Base-by-base conservation (phyloP, 2,329 filamentous ascomycete genomes). In the Calonectria naviculata region DNA sequence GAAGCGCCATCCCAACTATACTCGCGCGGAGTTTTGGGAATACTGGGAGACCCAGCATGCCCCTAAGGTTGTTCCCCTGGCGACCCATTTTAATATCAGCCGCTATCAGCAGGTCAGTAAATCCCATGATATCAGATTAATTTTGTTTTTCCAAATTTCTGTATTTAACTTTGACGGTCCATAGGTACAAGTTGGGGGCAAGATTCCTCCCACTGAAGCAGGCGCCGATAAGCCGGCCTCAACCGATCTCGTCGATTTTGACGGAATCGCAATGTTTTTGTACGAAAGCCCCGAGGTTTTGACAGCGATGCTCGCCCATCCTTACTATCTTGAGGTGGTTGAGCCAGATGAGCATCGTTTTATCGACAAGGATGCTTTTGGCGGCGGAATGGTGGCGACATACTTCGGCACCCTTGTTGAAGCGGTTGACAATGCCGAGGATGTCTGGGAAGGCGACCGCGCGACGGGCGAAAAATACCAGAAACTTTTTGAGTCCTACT, bases 21-120 rank as follows among this genome's bases (percentile, higher is more conserved):
- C 77, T 0, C 75, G 74, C 12, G 72, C 75, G 9, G 73, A 79
- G 10, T 81, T 81, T 28, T 81, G 79, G 78, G 42, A 73, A 4
- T 81, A 81, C 24, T 81, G 79, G 79, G 73, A 79, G 24, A 78
- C 73, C 0, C 73, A 81, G 31, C 79, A 81, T 28, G 79, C 79
- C 0, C 79, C 79, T 2, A 80, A 78, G 41, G 78, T 81, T 13
- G 74, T 73, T 4, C 79, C 78, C 12, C 26, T 81, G 26, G 77
- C 79, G 1, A 69, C 75, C 0, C 58, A 80, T 34, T 78, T 80
- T 28, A 77, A 77, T 19, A 80, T 81, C 19, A 71, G 72, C 5
- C 70, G 78, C 1, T 81, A 81, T 64, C 79, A 81, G 46, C 79
- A 81, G 71, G 78, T 78, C 71, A 34, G 71, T 71, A 17, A 21